Conservation (phyloP, 495 filamentous ascomycete species). For the Lasiosphaeriaceae sp. region DNA sequence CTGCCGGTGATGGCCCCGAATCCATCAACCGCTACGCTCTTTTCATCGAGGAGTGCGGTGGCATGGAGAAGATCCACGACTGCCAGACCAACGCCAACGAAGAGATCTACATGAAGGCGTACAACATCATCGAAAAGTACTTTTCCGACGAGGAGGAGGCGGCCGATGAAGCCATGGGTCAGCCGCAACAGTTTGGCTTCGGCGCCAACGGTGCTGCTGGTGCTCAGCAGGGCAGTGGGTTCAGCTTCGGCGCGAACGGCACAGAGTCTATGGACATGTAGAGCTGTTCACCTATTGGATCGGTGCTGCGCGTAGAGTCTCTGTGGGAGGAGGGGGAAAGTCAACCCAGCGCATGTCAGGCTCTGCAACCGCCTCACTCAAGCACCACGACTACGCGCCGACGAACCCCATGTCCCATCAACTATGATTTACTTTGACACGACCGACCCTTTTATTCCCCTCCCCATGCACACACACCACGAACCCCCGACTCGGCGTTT, state of each 20-base stretch:
- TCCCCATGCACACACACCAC: slow-evolving; percentile 9
- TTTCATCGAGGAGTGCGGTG: slow-evolving; percentile 97
- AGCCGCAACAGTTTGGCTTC: slow-evolving; percentile 72
- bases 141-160: slow-evolving; percentile 97
- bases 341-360: too few species aligned
- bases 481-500: slow-evolving; percentile 29
- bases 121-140: slow-evolving; percentile 99
- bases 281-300: slow-evolving; percentile 17
- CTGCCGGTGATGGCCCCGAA: slow-evolving; percentile 65
- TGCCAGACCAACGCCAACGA: slow-evolving; percentile 99
- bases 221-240: slow-evolving; percentile 71
- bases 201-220: slow-evolving; percentile 67
- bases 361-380: too few species aligned
- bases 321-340: too few species aligned
- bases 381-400: too few species aligned
- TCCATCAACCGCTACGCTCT: slow-evolving; percentile 94
- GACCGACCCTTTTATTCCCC: neutral
- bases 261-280: slow-evolving; percentile 99
- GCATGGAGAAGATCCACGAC: slow-evolving; percentile 99
- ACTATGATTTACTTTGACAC: slow-evolving; percentile 22
- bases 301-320: too few species aligned
- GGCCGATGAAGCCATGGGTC: slow-evolving; percentile 59
- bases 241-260: slow-evolving; percentile 87
- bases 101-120: slow-evolving; percentile 99
- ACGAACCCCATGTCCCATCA: too few species aligned